Evolutionary conservation across 345 rosid species (phyloP), one percentile per base, ranked within the genome.

Genomic region (Tarenaya hassleriana): DNA sequence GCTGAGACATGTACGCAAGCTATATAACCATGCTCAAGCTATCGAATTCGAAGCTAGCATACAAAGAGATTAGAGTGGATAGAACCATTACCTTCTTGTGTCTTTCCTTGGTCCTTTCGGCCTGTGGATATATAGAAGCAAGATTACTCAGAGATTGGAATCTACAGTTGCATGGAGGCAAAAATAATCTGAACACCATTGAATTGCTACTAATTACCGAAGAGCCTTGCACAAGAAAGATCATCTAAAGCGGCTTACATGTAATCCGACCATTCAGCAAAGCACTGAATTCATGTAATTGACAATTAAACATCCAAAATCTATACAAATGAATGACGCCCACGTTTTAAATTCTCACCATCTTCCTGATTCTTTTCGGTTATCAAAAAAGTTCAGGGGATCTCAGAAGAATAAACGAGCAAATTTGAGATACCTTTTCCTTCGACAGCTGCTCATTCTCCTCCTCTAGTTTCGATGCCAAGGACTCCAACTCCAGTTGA

Each of bases 401-500:
- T 7, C 15, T 18, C 2, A 16, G 18, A n/a, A 45, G 33, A 27
- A 0, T 34, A n/a, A 8, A 18, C 43, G 45, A 53, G 33, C 38
- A 43, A 46, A 53, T n/a, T n/a, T n/a, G n/a, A n/a, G n/a, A n/a
- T 73, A 81, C 86, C 84, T 80, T 87, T 56, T 87, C 98, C 60
- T 67, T 82, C 62, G 76, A 49, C 59, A 91, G 77, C 69, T 35
- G 62, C 57, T 74, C 90, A 32, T 91, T 84, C 74, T 87, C 96
- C 63, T 77, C 79, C 75, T 84, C 90, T 4, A 91, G 64, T 60
- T 61, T 84, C 38, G 74, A 68, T 0, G 89, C 98, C 72, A 87
- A 46, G 0, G 89, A 66, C 73, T 87, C 96, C 41, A 91, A 75
- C 73, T 84, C 90, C 27, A 76, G 82, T 75, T 87, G 98, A 69